Evolutionary conservation across 345 rosid genomes (phyloP).

Genomic region (Passiflora organensis): DNA sequence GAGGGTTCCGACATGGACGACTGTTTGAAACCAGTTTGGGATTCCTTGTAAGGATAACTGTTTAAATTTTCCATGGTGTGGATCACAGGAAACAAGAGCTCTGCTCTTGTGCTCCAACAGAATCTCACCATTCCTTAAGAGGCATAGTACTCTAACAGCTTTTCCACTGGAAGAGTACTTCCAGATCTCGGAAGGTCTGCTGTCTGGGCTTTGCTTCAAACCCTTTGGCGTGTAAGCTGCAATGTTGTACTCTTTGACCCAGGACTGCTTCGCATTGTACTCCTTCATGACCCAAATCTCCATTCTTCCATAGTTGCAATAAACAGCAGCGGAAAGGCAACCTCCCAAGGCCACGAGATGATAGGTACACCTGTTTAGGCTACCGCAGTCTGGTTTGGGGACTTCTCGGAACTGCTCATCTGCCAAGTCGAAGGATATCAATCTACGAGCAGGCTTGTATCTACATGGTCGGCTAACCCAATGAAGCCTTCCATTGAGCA

Average conservation of each 20-base stretch:
- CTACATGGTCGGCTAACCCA: conserved; percentile 64
- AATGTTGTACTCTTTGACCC: conserved; percentile 56
- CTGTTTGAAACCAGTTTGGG: conserved; percentile 71
- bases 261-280: conserved; percentile 60
- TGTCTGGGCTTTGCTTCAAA: conserved; percentile 45
- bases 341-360: conserved; percentile 51
- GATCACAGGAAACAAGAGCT: conserved; percentile 63
- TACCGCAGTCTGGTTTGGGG: conserved; percentile 66
- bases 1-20: conserved; percentile 64
- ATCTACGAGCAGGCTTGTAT: conserved; percentile 49
- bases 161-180: conserved; percentile 40
- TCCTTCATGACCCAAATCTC: conserved; percentile 90
- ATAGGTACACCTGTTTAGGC: conserved; percentile 51
- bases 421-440: conserved; percentile 67
- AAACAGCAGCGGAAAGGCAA: conserved; percentile 59
- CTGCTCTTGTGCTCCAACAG: conserved; percentile 78
- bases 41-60: conserved; percentile 52
- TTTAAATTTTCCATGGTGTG: conserved; percentile 49
- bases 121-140: conserved; percentile 60
- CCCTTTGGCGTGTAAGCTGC: conserved; percentile 71
- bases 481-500: conserved; percentile 72
- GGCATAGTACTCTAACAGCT: conserved; percentile 50
- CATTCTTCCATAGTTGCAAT: conserved; percentile 60
- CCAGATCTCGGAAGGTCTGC: conserved; percentile 49
- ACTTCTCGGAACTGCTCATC: conserved; percentile 74